phyloP scores from a whole-genome alignment of 495 filamentous ascomycete species.

The Penicillium nucicola region DNA sequence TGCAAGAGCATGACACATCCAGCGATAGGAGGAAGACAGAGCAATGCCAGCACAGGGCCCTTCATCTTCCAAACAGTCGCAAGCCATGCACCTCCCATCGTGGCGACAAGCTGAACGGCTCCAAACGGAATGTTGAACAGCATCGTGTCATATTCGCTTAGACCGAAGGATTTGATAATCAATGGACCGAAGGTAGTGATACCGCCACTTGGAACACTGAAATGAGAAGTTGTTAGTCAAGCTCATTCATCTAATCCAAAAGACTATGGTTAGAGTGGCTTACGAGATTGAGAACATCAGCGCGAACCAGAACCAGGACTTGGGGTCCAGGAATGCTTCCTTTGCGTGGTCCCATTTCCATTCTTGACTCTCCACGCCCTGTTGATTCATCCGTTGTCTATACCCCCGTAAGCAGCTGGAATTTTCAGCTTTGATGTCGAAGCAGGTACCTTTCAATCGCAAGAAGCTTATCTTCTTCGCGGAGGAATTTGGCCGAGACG shows the following conservation, averaged over 20 bases:
- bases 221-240: conserved; percentile 18
- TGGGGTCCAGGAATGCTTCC: conserved; percentile 59
- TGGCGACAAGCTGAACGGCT: conserved; percentile 57
- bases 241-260: too few relatives aligned
- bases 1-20: conserved; percentile 54
- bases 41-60: conserved; percentile 51
- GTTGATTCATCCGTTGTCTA: conserved; percentile 61
- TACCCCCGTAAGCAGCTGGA: conserved; percentile 1
- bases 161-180: conserved; percentile 61
- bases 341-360: conserved; percentile 63
- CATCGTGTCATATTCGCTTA: conserved; percentile 56
- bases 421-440: too few relatives aligned
- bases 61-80: conserved; percentile 54
- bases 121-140: conserved; percentile 66
- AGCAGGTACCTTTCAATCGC: conserved; percentile 51
- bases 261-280: conserved; percentile 2
- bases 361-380: conserved; percentile 53
- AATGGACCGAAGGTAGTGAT: conserved; percentile 64
- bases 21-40: conserved; percentile 54
- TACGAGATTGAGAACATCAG: conserved; percentile 52
- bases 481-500: conserved; percentile 56
- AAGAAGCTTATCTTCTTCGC: conserved; percentile 55
- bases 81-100: conserved; percentile 53
- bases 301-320: conserved; percentile 67
- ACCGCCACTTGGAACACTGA: conserved; percentile 58